Base-by-base conservation (phyloP, 1,284 basidiomycete species). In the Heterobasidion parviporum region DNA sequence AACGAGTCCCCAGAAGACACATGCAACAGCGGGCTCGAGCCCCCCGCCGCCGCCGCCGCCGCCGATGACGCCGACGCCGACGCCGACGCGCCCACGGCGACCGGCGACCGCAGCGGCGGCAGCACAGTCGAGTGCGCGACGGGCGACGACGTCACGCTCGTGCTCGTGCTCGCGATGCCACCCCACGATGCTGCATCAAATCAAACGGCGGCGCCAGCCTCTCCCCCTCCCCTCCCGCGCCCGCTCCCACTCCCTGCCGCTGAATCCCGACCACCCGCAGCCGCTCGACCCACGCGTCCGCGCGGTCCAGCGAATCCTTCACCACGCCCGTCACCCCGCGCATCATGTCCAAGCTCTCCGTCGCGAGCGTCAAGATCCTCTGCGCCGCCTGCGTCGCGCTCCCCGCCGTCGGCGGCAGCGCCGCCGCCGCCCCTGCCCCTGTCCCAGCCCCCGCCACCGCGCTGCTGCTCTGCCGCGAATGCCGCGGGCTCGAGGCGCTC, bases 331-430 rank as follows among this genome's bases (percentile, higher is more conserved):
- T 92, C 20, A 95, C 90, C 41, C 89, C 85, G 43, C 87, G 78
- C 74, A 96, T 83, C 87, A 95, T 94, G 66, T 95, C 92, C 68
- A 96, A 69, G 65, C 89, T 92, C 73, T 96, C 94, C 26, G 89
- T 91, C 16, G 93, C 92, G 9, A 96, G 81, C 9, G 86, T 85
- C 62, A 96, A 67, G 41, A 96, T 85, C 52, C 88, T 75, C 67
- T 91, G 87, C 9, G 93, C 91, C 14, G 92, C 89, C 32, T 83
- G 76, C 1, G 80, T 78, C 8, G 87, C 85, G 1, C 80, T 72
- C 47, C 78, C 72, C 3, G 78, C 78, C 1, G 81, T 79, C 10
- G 81, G 72, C 41, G 69, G 67, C 54, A 69, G 56, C 7, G 56
- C 55, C 5, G 51, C 55, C 2, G 58, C 54, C 16, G 52, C 54